Evolutionary conservation across 2,329 filamentous ascomycete species (phyloP).

Genomic region (Blastomyces gilchristii): DNA sequence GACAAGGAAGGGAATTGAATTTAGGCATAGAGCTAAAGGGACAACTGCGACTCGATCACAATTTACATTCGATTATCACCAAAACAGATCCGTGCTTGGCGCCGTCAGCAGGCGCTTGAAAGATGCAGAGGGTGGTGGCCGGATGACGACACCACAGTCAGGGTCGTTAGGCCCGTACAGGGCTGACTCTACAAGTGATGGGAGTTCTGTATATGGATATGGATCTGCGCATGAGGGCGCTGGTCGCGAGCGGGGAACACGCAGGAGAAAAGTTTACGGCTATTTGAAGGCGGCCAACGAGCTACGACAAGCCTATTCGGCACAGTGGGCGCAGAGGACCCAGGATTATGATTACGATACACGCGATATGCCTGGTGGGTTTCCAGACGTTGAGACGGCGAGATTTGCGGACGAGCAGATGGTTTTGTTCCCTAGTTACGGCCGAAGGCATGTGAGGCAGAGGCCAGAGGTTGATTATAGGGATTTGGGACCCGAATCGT

Average conservation of each 20-base stretch:
- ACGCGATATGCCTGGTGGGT: constrained; percentile 58
- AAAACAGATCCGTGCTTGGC: background rate
- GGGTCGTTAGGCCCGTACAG: background rate
- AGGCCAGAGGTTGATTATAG: constrained; percentile 21
- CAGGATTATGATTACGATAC: constrained; percentile 38
- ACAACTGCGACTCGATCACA: background rate
- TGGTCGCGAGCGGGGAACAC: constrained; percentile 52
- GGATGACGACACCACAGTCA: constrained; percentile 4
- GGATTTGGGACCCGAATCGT: constrained; percentile 28
- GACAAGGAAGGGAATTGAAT: background rate
- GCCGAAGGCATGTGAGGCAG: constrained; percentile 56
- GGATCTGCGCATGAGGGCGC: constrained; percentile 21
- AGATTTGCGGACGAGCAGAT: constrained; percentile 78
- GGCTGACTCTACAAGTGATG: background rate
- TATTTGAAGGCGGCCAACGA: constrained; percentile 64
- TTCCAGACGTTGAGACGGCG: constrained; percentile 74
- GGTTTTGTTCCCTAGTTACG: constrained; percentile 91
- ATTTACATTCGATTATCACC: background rate
- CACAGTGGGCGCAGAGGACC: constrained; percentile 43
- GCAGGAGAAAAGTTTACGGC: constrained; percentile 66
- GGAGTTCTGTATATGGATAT: constrained; percentile 16
- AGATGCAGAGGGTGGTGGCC: background rate
- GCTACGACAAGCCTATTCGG: constrained; percentile 55
- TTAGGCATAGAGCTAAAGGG: background rate
- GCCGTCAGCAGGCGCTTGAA: background rate